Conservation (phyloP, 2,329 filamentous ascomycete species). For the Trichoderma koningii region DNA sequence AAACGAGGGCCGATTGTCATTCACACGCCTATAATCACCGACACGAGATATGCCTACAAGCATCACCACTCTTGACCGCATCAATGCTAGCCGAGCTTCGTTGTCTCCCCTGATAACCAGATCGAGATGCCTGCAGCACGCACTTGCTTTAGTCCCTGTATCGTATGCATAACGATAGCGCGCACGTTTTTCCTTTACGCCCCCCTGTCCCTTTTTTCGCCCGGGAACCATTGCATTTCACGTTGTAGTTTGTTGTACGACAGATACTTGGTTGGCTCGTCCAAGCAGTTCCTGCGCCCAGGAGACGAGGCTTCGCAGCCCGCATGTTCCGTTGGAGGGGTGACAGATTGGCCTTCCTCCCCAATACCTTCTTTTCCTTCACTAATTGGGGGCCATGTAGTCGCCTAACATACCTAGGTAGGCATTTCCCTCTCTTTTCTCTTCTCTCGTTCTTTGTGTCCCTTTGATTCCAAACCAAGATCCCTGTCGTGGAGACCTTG, state of each 20-base stretch:
- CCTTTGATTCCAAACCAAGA: not conserved
- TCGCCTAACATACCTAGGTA: not conserved
- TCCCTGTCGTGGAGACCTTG: too few species aligned
- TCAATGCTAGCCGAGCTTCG: conserved; percentile 22
- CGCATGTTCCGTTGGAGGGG: conserved; percentile 11
- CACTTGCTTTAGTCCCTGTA: conserved; percentile 25
- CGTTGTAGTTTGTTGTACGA: too few species aligned
- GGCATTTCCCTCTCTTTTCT: not conserved
- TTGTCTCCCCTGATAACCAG: conserved; percentile 21
- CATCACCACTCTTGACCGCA: conserved; percentile 24
- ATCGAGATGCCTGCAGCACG: conserved; percentile 27
- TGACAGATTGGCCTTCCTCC: too few species aligned
- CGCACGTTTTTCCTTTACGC: conserved; percentile 18
- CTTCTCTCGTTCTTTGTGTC: not conserved
- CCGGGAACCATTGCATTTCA: not conserved
- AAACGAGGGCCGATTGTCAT: not conserved
- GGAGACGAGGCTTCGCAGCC: not conserved
- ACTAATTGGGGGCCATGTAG: conserved; percentile 4
- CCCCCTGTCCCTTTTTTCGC: conserved; percentile 6
- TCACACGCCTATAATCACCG: too few species aligned
- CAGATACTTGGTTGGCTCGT: not conserved
- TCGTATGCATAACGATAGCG: conserved; percentile 27
- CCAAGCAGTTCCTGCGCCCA: conserved; percentile 17
- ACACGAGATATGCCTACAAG: not conserved
- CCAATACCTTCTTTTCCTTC: too few species aligned